phyloP scores from a whole-genome alignment of 257 asterid species.

The Solanum virginianum region DNA sequence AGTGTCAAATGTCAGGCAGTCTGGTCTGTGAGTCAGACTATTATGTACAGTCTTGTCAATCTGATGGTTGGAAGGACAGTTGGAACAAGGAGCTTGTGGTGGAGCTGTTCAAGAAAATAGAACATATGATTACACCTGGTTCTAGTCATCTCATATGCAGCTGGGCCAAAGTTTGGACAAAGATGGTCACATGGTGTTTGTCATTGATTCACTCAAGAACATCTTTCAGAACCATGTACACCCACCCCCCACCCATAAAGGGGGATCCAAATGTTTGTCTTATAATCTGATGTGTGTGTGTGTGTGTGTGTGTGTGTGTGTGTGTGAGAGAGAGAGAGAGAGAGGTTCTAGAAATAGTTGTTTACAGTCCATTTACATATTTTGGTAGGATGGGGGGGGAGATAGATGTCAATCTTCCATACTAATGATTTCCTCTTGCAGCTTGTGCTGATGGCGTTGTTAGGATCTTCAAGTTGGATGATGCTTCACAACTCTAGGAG shows the following conservation, averaged over 20 bases:
- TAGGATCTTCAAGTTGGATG: slow-evolving; percentile 92
- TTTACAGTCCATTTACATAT: not conserved
- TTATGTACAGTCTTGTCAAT: not conserved
- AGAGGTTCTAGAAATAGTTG: not conserved
- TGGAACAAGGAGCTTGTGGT: not conserved
- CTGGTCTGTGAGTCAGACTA: not conserved
- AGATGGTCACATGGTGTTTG: not conserved
- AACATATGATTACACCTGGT: not conserved
- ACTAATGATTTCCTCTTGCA: slow-evolving; percentile 18
- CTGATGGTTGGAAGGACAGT: not conserved
- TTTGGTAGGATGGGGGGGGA: not conserved
- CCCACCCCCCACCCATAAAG: not conserved
- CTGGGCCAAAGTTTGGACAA: not conserved
- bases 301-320: no score
- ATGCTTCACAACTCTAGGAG: no score
- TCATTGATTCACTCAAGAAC: not conserved
- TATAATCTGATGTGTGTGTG: not conserved
- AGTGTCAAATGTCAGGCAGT: not conserved
- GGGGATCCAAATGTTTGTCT: not conserved
- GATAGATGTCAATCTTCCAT: not conserved
- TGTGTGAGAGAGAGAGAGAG: no score
- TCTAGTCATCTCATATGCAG: not conserved
- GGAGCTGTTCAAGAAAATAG: not conserved
- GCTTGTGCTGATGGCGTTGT: slow-evolving; percentile 89
- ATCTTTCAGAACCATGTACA: not conserved